Base-by-base conservation (phyloP, 73 alveolate species). In the Blepharisma japonicum region DNA sequence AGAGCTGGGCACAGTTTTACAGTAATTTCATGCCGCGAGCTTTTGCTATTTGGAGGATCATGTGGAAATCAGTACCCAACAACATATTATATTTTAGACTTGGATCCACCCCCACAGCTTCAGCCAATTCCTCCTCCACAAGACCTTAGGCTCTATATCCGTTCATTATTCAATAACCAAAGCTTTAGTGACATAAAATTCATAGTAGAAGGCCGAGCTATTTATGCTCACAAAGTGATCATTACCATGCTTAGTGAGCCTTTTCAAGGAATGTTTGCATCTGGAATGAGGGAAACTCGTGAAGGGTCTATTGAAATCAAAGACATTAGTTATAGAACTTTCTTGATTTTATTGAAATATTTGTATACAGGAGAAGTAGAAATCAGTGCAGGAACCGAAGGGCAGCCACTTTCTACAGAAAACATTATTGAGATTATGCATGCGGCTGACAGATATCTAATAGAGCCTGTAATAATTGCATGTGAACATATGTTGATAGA, bases 1-100 rank as follows among this genome's bases (percentile, higher is more conserved):
- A 80, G 98, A 74, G 96, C 97, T 42, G 98, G 98, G 38, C 98
- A 93, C 71, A 86, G 96, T 27, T 83, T 84, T 77, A 90, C 94
- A 18, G 66, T 87, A 0, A 84, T 84, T 23, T 90, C 85, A 21
- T 77, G 86, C 18, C 61, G 79, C 21, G 4, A 61, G 47, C 83
- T 93, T 7, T 83, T 81, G 50, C 83, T 93, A 6, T 83, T 93
- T 56, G 98, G 98, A 5, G 98, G 98, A 6, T 84, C 94, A 68
- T 90, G 91, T 77, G 98, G 98, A 38, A 85, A 84, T 5, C 82
- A 81, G 55, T 93, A 90, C 72, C 83, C 86, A 23, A 81, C 83
- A 55, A 93, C 87, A 71, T 89, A 78, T 47, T 84, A 82, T 49
- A 83, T 85, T 45, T 72, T 93, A 21, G 96, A 93, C 45, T 90